These are phyloP conservation scores for Exophiala alcalophila DNA, from an alignment of 2,329 filamentous ascomycete genomes.

Conservation along the genomic window DNA sequence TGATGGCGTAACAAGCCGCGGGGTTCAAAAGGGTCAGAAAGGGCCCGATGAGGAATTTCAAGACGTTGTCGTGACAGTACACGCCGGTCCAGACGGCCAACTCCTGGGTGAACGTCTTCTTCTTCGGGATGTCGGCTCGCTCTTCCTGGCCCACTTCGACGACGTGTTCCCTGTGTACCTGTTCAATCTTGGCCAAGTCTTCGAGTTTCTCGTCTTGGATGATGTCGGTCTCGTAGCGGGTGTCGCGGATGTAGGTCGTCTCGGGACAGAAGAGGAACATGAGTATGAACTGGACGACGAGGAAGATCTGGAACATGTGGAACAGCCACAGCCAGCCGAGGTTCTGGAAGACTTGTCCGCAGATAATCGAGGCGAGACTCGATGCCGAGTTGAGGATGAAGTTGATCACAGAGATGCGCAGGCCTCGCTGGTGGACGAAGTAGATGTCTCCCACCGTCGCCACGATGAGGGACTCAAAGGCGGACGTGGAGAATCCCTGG, in stretches of 20 bases:
- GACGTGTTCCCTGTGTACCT: slow-evolving; percentile 18
- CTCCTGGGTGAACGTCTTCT: slow-evolving; percentile 27
- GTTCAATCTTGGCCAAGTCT: slow-evolving; percentile 20
- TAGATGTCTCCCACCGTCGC: slow-evolving; percentile 48
- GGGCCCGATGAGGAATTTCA: slow-evolving; percentile 33
- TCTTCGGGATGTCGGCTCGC: slow-evolving; percentile 7
- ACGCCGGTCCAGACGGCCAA: slow-evolving; percentile 26
- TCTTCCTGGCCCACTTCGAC: slow-evolving; percentile 13
- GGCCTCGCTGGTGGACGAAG: slow-evolving; percentile 29
- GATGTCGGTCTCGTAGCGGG: slow-evolving; percentile 31
- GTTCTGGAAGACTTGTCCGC: slow-evolving; percentile 28
- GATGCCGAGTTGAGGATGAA: slow-evolving; percentile 32
- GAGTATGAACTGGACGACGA: slow-evolving; percentile 31
- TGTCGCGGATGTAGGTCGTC: slow-evolving; percentile 32
- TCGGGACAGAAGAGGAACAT: slow-evolving; percentile 34
- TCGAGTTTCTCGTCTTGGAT: slow-evolving; percentile 20
- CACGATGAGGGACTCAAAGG: slow-evolving; percentile 51
- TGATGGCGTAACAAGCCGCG: slow-evolving; percentile 32
- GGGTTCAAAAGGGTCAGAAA: slow-evolving; percentile 34
- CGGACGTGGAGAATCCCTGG: slow-evolving; percentile 42
- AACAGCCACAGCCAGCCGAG: slow-evolving; percentile 30
- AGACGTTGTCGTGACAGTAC: slow-evolving; percentile 21
- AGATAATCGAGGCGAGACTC: slow-evolving; percentile 39
- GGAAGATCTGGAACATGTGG: slow-evolving; percentile 33
- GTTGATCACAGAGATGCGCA: slow-evolving; percentile 27